A percentile compares a stretch with the other conserved stretches of the same genome.
Evolutionary conservation across 2,329 filamentous ascomycete genomes (phyloP).

Genomic region (Fonsecaea monophora): DNA sequence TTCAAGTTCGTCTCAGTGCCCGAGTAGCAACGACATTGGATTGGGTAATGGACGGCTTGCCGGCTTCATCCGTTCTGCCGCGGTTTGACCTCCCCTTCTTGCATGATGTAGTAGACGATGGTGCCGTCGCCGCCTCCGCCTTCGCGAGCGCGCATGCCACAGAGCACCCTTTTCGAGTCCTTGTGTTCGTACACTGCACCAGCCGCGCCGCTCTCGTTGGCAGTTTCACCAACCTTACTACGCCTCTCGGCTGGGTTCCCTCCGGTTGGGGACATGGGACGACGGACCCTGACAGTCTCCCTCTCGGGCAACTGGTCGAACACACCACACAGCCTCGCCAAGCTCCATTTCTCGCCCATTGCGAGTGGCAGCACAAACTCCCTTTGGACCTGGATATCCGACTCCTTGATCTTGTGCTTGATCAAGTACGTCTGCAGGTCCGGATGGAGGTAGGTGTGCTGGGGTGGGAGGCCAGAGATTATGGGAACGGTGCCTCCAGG

Average conservation of each 20-base stretch:
- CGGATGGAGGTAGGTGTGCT: constrained; percentile 67
- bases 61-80: constrained; percentile 59
- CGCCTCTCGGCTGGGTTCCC: background rate
- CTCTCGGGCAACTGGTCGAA: constrained; percentile 60
- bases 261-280: constrained; percentile 28
- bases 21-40: no score
- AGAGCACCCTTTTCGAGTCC: constrained; percentile 61
- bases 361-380: constrained; percentile 67
- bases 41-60: no score
- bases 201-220: constrained; percentile 14
- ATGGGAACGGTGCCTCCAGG: constrained; percentile 54
- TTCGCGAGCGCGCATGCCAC: constrained; percentile 63
- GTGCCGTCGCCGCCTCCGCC: constrained; percentile 63
- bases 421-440: constrained; percentile 69
- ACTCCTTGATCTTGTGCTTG: constrained; percentile 55
- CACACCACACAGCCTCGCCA: constrained; percentile 61
- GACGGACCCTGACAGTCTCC: constrained; percentile 35
- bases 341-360: constrained; percentile 65
- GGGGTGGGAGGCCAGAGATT: constrained; percentile 67
- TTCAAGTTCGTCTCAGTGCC: no score
- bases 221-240: constrained; percentile 12
- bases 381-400: constrained; percentile 57
- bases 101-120: constrained; percentile 69
- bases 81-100: constrained; percentile 69
- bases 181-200: constrained; percentile 44